A percentile compares a stretch with the other conserved stretches of the same genome.
These are phyloP conservation scores for Phlebiopsis gigantea DNA, from an alignment of 768 basidiomycete genomes.

Conservation along the genomic window DNA sequence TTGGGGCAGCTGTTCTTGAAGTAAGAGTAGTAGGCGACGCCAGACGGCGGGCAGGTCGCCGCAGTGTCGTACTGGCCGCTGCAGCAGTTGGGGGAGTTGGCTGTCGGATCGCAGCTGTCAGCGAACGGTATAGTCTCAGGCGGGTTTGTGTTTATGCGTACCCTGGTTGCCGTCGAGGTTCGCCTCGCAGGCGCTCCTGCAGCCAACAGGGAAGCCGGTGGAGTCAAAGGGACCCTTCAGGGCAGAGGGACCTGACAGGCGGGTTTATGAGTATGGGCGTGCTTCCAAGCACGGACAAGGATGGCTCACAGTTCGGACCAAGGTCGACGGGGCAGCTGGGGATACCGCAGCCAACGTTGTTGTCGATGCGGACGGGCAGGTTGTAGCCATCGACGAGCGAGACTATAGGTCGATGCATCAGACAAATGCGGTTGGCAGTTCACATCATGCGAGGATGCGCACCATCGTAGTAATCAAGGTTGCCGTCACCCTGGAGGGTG, in stretches of 20 bases:
- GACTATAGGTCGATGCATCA: slow-evolving; percentile 11
- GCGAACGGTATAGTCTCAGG: neutral
- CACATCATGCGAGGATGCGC: neutral
- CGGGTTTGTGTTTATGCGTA: neutral
- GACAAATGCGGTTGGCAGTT: neutral
- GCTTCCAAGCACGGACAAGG: too few species aligned
- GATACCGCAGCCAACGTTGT: slow-evolving; percentile 28
- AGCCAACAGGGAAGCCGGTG: slow-evolving; percentile 34
- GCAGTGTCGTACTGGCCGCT: slow-evolving; percentile 48
- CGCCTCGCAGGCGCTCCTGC: slow-evolving; percentile 38
- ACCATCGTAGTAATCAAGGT: slow-evolving; percentile 31
- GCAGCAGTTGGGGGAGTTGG: slow-evolving; percentile 62
- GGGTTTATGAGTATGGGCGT: neutral
- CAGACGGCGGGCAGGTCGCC: slow-evolving; percentile 49
- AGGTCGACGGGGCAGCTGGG: slow-evolving; percentile 33
- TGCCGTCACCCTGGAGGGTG: slow-evolving; percentile 24
- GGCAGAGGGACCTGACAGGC: slow-evolving; percentile 26
- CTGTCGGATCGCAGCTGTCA: too few species aligned
- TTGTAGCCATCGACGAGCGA: slow-evolving; percentile 30
- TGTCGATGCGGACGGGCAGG: slow-evolving; percentile 30
- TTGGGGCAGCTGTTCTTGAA: slow-evolving; percentile 44
- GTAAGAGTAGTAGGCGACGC: slow-evolving; percentile 36
- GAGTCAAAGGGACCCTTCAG: slow-evolving; percentile 32
- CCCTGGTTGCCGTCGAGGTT: slow-evolving; percentile 31
- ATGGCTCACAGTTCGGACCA: slow-evolving; percentile 34